A percentile compares a stretch with the other conserved stretches of the same genome.
Conservation (phyloP, 1,139 yeast genomes). For the Lodderomyces parapsilosis region DNA sequence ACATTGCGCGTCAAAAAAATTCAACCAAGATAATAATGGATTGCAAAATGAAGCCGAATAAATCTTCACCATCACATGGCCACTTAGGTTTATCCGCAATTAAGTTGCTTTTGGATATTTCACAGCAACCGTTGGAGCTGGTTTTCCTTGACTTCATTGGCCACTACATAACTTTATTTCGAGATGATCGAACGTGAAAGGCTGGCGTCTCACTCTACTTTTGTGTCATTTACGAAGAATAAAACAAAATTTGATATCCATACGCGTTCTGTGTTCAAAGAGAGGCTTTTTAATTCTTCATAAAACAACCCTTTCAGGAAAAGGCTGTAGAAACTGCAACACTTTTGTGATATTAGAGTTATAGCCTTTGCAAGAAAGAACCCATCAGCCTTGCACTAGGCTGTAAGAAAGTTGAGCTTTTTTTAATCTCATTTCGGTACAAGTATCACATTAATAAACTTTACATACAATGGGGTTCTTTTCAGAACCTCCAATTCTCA, state of each 20-base stretch:
- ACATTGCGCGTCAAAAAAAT: conserved; percentile 2
- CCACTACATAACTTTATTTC: too few species aligned
- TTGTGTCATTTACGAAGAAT: not conserved
- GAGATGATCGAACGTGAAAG: too few species aligned
- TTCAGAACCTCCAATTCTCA: conserved; percentile 78
- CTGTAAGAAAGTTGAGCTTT: not conserved
- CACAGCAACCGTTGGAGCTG: too few species aligned
- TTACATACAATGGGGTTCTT: not conserved
- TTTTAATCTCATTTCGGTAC: not conserved
- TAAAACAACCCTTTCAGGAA: conserved; percentile 1
- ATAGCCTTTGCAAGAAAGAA: too few species aligned
- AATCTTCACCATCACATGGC: too few species aligned
- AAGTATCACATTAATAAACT: not conserved
- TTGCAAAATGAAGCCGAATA: too few species aligned
- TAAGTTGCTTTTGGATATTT: too few species aligned
- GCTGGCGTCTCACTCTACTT: not conserved
- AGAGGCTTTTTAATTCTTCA: not conserved
- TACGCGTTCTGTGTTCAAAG: conserved; percentile 1
- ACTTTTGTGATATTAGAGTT: not conserved
- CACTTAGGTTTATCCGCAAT: too few species aligned
- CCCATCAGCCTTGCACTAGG: not conserved
- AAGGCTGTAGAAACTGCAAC: not conserved
- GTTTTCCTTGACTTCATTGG: too few species aligned
- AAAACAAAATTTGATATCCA: not conserved
- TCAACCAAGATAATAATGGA: not conserved